A percentile compares a stretch with the other conserved stretches of the same genome.
Evolutionary conservation across 2,329 filamentous ascomycete genomes (phyloP).

Genomic region (Fusarium sp.): DNA sequence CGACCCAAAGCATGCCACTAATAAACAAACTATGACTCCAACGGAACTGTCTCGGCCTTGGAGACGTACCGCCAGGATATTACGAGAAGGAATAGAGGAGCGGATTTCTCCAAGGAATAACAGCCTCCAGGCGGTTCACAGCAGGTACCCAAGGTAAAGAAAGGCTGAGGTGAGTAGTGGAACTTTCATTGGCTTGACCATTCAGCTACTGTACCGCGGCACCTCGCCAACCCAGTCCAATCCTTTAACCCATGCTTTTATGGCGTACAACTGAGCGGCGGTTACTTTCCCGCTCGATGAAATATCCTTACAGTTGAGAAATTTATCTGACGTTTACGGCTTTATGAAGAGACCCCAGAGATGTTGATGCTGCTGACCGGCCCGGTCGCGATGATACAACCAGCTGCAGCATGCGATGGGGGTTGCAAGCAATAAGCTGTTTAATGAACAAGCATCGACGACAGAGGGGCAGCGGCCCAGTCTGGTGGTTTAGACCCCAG

Average conservation of each 20-base stretch:
- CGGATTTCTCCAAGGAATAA: conserved; percentile 16
- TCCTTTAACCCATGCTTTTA: conserved; percentile 12
- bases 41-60: conserved; percentile 41
- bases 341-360: conserved; percentile 33
- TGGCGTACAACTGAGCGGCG: conserved; percentile 15
- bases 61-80: conserved; percentile 24
- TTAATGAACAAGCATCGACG: conserved; percentile 19
- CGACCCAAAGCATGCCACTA: conserved; percentile 24
- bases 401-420: conserved; percentile 16
- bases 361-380: conserved; percentile 38
- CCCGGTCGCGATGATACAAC: conserved; percentile 37
- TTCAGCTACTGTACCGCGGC: conserved; percentile 28
- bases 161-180: conserved; percentile 31
- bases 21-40: conserved; percentile 36
- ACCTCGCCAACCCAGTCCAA: conserved; percentile 22
- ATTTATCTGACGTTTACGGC: conserved; percentile 42
- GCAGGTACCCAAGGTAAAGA: conserved; percentile 2
- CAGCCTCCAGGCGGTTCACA: conserved; percentile 17
- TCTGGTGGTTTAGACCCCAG: conserved; percentile 22
- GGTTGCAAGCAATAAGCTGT: conserved; percentile 18
- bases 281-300: conserved; percentile 6
- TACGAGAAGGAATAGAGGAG: conserved; percentile 11
- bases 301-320: conserved; percentile 6
- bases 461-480: conserved; percentile 20
- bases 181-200: conserved; percentile 35